Evolutionary conservation across 805 yeast species (phyloP), one percentile per base, ranked within the genome.

Genomic region (Clavispora santaluciae): DNA sequence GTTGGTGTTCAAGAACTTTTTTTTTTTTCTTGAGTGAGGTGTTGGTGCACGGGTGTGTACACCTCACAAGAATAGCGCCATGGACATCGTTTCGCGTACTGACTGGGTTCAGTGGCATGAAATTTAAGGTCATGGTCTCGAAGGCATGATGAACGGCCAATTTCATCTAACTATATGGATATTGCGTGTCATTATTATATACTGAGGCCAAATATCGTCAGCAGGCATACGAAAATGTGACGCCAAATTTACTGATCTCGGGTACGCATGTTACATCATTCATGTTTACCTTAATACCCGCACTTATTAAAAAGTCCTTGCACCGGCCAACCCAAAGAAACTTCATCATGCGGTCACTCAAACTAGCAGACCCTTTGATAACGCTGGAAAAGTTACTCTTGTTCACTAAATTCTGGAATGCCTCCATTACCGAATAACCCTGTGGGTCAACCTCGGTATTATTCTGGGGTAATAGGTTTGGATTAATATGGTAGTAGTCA

Each of bases 281-380:
- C 20, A 73, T 44, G 35, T 66, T 65, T 3, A 86, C 44, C 41
- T 73, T 78, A 6, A 78, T 70, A 0, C 97, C 97, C 1, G 91
- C 76, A 36, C 86, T 78, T 2, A 90, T 66, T 38, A 91, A 59
- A 57, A 91, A 85, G 33, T 87, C 95, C 52, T 83, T 81, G 53
- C 77, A 78, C 45, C 84, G 77, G 0, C 97, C 96, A 53, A 86
- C 96, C 96, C 97, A 91, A 34, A 86, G 64, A 5, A 89, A 36
- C 44, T 78, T 79, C 11, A 86, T 51, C 44, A 78, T 72, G 48
- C 70, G 73, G 38, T 81, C 83, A 34, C 77, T 79, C 22, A 87
- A 49, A 33, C 88, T 80, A 1, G 93, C 79, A 40, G 90, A 76
- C 3, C 82, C 62, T 58, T 86, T 89, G 49, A 89, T 60, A 11